Evolutionary conservation across 495 filamentous ascomycete species (phyloP).

Genomic region (Podospora pseudocomata): DNA sequence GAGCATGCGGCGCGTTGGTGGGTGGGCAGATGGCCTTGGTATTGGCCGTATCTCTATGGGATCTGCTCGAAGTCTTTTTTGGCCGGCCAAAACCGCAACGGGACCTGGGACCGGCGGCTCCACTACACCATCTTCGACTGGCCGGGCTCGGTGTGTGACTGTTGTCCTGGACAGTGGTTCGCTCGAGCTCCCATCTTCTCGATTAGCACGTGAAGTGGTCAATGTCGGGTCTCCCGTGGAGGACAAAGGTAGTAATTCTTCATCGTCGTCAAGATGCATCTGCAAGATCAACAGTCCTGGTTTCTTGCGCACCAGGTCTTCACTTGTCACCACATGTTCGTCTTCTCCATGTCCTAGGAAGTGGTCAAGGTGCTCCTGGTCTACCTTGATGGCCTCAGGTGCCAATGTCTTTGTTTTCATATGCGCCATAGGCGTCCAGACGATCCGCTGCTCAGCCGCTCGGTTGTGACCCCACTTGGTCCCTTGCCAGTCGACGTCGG

Average conservation of each 20-base stretch:
- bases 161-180: no score
- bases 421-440: conserved; percentile 45
- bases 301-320: conserved; percentile 49
- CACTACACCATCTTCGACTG: no score
- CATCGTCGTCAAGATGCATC: conserved; percentile 46
- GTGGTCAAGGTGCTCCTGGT: conserved; percentile 15
- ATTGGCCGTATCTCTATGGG: no score
- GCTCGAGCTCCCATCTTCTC: no score
- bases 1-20: no score
- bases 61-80: no score
- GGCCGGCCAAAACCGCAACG: no score
- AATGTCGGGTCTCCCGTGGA: no score
- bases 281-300: conserved; percentile 52
- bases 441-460: conserved; percentile 42
- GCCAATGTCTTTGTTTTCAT: conserved; percentile 30
- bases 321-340: conserved; percentile 35
- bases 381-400: conserved; percentile 34
- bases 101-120: no score
- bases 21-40: no score
- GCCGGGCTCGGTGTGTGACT: no score
- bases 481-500: conserved; percentile 23
- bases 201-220: no score
- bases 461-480: conserved; percentile 42
- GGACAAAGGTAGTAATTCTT: conserved; percentile 18
- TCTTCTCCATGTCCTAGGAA: conserved; percentile 26